Conservation (phyloP, 2,329 filamentous ascomycete genomes). For the Colletotrichum tanaceti region DNA sequence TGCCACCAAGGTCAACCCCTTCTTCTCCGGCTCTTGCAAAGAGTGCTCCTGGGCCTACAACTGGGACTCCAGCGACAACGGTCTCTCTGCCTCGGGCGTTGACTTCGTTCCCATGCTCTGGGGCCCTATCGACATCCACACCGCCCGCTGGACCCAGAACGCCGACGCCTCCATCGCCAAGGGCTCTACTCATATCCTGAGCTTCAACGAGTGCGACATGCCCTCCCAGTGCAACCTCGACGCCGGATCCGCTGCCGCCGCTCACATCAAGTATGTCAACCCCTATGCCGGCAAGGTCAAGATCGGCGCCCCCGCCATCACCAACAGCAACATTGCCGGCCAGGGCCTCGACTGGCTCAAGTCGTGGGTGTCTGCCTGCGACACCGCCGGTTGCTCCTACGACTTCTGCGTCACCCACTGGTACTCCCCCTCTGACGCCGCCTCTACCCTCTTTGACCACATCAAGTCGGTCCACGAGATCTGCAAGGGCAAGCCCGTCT, state of each 20-base stretch:
- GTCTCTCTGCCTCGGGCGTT: conserved; percentile 55
- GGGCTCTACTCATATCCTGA: conserved; percentile 69
- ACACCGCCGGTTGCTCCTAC: conserved; percentile 59
- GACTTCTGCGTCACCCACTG: conserved; percentile 74
- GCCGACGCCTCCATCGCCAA: conserved; percentile 63
- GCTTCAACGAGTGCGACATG: conserved; percentile 80
- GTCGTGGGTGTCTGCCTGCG: conserved; percentile 64
- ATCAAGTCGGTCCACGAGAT: conserved; percentile 58
- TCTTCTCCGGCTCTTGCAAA: conserved; percentile 54
- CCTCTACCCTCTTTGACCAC: conserved; percentile 66
- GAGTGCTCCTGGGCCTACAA: conserved; percentile 74
- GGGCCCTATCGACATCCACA: conserved; percentile 60
- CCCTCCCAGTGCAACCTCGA: conserved; percentile 68
- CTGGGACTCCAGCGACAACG: conserved; percentile 66
- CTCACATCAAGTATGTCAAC: conserved; percentile 67
- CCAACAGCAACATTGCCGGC: conserved; percentile 64
- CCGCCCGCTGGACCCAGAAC: conserved; percentile 61
- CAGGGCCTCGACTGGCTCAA: conserved; percentile 69
- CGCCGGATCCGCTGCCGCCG: conserved; percentile 62
- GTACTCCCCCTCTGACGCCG: conserved; percentile 65
- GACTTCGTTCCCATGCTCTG: conserved; percentile 77
- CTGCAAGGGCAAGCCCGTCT: conserved; percentile 65
- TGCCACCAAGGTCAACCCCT: conserved; percentile 61
- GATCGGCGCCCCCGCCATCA: conserved; percentile 70
- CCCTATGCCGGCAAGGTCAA: conserved; percentile 63